Percentiles rank a stretch among this genome's conserved stretches.
These are phyloP conservation scores for Tricladium varicosporioides DNA, from an alignment of 2,329 filamentous ascomycete species.

Conservation along the genomic window DNA sequence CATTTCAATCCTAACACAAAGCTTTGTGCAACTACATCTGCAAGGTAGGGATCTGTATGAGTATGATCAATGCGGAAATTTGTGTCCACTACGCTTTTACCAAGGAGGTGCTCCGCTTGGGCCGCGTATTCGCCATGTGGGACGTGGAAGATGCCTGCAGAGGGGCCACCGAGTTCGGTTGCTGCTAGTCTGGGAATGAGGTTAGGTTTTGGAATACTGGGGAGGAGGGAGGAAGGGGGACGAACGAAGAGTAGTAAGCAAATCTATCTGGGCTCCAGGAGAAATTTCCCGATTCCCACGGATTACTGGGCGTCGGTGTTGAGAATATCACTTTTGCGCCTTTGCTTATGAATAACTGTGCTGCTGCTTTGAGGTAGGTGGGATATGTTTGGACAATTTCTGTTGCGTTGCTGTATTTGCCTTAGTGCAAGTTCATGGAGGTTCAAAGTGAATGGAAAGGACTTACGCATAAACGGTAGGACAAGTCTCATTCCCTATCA, in stretches of 20 bases:
- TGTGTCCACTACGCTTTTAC: constrained; percentile 44
- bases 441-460: neutral
- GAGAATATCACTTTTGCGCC: constrained; percentile 59
- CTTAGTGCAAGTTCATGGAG: neutral
- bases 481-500: constrained; percentile 22
- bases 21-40: constrained; percentile 50
- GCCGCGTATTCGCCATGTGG: constrained; percentile 23
- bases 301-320: constrained; percentile 60
- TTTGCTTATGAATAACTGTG: constrained; percentile 39
- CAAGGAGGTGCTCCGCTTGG: constrained; percentile 34
- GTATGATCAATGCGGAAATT: constrained; percentile 58
- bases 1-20: constrained; percentile 39
- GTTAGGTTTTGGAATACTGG: neutral
- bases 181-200: constrained; percentile 16
- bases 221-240: neutral
- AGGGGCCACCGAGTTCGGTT: constrained; percentile 20
- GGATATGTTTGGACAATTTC: constrained; percentile 25
- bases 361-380: constrained; percentile 22
- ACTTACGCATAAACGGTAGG: constrained; percentile 20
- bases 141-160: constrained; percentile 22
- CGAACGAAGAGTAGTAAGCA: constrained; percentile 44
- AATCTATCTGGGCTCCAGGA: constrained; percentile 48
- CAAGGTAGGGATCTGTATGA: constrained; percentile 54
- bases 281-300: constrained; percentile 55
- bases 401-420: constrained; percentile 16